Evolutionary conservation across 2,329 filamentous ascomycete genomes (phyloP), one percentile per base, ranked within the genome.

Genomic region (Penicillium digitatum): DNA sequence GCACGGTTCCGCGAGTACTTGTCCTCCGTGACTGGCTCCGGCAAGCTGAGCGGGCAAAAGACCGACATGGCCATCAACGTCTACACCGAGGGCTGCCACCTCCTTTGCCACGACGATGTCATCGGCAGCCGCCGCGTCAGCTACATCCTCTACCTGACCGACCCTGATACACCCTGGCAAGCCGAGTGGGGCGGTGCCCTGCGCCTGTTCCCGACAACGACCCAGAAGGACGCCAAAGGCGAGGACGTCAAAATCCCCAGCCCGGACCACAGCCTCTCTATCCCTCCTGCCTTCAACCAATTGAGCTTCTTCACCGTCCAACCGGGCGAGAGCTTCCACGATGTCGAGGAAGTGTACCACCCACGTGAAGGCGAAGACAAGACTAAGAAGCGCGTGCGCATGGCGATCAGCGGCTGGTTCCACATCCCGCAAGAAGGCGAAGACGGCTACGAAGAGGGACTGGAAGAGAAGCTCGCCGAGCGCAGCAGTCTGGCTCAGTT

Each of bases 31-130:
- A 95, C 93, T 14, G 86, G 86, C 56, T 90, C 90, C 54, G 94
- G 94, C 0, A 86, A 90, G 55, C 75, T 99, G 69, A 96, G 90
- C 67, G 94, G 92, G 2, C 84, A 84, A 73, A 99, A 97, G 81
- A 97, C 94, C 18, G 94, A 99, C 74, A 96, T 99, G 91, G 94
- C 94, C 56, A 95, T 99, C 79, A 99, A 99, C 71, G 87, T 99
- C 48, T 99, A 99, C 74, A 96, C 91, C 0, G 93, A 94, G 5
- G 93, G 94, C 38, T 97, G 93, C 71, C 95, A 95, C 72, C 81
- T 99, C 26, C 81, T 99, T 29, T 97, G 94, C 75, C 94, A 99
- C 69, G 94, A 99, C 79, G 94, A 99, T 75, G 94, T 99, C 58
- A 99, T 99, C 73, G 94, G 94, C n/a, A 96, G 88, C 69, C 84